phyloP scores from a whole-genome alignment of 1,284 basidiomycete genomes.

The Sporisorium scitamineum region DNA sequence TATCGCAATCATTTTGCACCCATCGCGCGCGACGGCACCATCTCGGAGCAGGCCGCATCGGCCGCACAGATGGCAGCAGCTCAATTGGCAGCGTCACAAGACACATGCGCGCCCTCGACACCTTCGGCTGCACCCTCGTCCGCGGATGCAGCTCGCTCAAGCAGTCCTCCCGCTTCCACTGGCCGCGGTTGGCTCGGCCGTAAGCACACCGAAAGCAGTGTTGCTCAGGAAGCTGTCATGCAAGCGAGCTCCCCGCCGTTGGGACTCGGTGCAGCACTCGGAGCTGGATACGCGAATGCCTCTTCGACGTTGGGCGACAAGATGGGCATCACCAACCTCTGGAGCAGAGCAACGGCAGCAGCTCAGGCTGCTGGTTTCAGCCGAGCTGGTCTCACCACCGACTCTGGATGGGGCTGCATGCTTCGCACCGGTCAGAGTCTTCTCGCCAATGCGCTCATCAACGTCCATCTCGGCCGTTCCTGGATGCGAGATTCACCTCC shows the following conservation, averaged over 20 bases:
- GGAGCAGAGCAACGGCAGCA: constrained; percentile 61
- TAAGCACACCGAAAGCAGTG: constrained; percentile 33
- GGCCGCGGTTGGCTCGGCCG: constrained; percentile 48
- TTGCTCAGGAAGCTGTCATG: constrained; percentile 15
- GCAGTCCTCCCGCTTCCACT: constrained; percentile 24
- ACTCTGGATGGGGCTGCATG: constrained; percentile 99
- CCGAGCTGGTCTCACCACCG: constrained; percentile 81
- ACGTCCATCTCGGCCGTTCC: constrained; percentile 79
- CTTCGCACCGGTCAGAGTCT: constrained; percentile 91
- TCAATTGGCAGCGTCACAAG: constrained; percentile 16
- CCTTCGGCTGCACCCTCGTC: constrained; percentile 7
- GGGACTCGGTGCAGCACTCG: constrained; percentile 37
- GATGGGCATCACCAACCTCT: constrained; percentile 62
- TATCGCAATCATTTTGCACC: constrained; percentile 66
- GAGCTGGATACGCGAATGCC: constrained; percentile 34
- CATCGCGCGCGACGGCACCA: constrained; percentile 64
- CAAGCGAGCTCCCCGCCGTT: constrained; percentile 16
- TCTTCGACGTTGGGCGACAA: constrained; percentile 53
- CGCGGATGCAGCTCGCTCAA: constrained; percentile 14
- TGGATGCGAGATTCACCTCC: constrained; percentile 52
- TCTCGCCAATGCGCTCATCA: constrained; percentile 86
- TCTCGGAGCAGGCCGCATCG: constrained; percentile 59
- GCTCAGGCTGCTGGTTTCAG: constrained; percentile 59
- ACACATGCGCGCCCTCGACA: constrained; percentile 3
- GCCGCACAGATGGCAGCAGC: constrained; percentile 42